Base-by-base conservation (phyloP, 768 basidiomycete genomes). In the Strobilomyces dryophilus region DNA sequence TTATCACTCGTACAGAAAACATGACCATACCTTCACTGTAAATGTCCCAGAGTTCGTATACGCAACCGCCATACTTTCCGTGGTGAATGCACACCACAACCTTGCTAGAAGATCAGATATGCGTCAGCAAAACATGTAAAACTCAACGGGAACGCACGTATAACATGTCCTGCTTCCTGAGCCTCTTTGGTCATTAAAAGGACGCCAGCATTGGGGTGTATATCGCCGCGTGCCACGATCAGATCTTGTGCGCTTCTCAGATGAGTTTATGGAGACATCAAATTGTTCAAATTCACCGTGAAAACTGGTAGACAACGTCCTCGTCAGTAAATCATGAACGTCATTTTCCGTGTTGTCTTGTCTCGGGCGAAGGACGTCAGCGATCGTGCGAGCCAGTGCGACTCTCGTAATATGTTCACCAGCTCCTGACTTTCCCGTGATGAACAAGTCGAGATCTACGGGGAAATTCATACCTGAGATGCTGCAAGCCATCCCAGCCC, bases 21-120 rank as follows among this genome's bases (percentile, higher is more conserved):
- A 32, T 21, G 42, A 31, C 14, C 56, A 35, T 67, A 86, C 90
- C 76, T 82, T 84, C 24, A 85, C 81, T 58, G 75, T 79, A 17
- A 76, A 73, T 49, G 75, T 69, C 36, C 50, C 54, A 32, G 81
- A 76, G 17, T 85, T 82, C 17, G 79, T 80, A 60, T 85, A 89
- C 29, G 79, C 88, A 49, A 92, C 74, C 0, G 89, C 87, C 88
- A 92, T 90, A 65, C 85, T 88, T 18, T 81, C 74, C 24, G 90
- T 85, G 8, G 90, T 92, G 69, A 92, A 92, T 37, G 82, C 87
- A 63, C 89, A 91, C 87, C 88, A 92, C 35, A 91, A 68, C 32
- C 87, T 81, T 29, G 78, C 89, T 87, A 42, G 26, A 43, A 9
- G 32, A 26, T 39, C 10, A 55, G 29, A 44, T 18, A 37, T 5